These are phyloP conservation scores for Volvox carteri DNA, from an alignment of 163 green algal species.

Conservation along the genomic window DNA sequence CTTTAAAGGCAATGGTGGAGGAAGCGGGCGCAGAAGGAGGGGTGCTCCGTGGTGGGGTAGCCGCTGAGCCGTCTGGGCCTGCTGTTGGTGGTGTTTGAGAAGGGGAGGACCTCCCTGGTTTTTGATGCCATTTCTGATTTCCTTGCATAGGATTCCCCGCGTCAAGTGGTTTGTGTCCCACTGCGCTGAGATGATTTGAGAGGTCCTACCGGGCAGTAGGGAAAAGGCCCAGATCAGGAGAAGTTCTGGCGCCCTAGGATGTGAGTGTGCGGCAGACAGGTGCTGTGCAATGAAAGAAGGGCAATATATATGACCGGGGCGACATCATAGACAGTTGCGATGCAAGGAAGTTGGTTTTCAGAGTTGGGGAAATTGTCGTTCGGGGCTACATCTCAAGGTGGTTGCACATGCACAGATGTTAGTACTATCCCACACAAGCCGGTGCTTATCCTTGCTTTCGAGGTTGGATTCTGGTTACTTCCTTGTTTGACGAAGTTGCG, in stretches of 20 bases:
- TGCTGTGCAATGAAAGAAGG: too few species aligned
- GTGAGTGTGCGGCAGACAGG: too few species aligned
- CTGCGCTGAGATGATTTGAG: not conserved
- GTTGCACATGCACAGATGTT: not conserved
- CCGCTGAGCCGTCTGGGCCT: not conserved
- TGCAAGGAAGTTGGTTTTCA: not conserved
- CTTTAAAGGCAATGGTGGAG: slow-evolving; percentile 44
- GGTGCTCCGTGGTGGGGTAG: not conserved
- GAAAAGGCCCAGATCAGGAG: not conserved
- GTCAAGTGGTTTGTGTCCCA: not conserved
- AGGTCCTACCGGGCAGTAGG: not conserved
- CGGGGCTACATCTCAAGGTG: too few species aligned
- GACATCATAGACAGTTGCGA: not conserved
- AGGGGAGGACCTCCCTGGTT: not conserved
- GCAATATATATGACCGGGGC: not conserved
- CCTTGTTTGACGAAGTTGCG: too few species aligned
- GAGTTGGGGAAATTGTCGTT: too few species aligned
- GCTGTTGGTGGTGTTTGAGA: not conserved
- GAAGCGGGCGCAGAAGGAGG: not conserved
- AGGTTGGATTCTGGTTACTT: too few species aligned
- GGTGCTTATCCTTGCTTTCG: not conserved
- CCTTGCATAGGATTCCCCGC: not conserved
- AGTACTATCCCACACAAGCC: not conserved
- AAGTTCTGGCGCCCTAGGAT: not conserved
- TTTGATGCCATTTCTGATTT: not conserved